phyloP scores from a whole-genome alignment of 2,329 filamentous ascomycete genomes.

The Sodiomyces alkalinus region DNA sequence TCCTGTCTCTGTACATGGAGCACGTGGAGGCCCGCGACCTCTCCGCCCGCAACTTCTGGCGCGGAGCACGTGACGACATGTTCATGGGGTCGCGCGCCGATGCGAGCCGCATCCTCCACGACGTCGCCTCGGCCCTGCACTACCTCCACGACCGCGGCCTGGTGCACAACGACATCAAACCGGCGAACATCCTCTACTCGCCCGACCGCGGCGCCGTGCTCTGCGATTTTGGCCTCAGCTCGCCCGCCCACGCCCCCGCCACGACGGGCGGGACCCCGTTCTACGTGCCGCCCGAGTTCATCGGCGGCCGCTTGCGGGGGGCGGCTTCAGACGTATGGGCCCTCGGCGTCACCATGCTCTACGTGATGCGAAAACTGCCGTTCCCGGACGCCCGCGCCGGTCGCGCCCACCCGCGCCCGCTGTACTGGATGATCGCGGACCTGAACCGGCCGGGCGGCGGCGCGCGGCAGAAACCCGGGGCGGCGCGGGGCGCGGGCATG shows the following conservation, averaged over 20 bases:
- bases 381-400: slow-evolving; percentile 37
- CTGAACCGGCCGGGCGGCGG: slow-evolving; percentile 25
- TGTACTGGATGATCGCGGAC: slow-evolving; percentile 45
- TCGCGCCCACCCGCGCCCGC: slow-evolving; percentile 29
- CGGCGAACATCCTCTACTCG: slow-evolving; percentile 45
- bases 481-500: slow-evolving; percentile 1
- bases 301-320: slow-evolving; percentile 36
- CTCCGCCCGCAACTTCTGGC: slow-evolving; percentile 32
- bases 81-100: slow-evolving; percentile 35
- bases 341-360: slow-evolving; percentile 44
- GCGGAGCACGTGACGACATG: slow-evolving; percentile 26
- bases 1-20: slow-evolving; percentile 46
- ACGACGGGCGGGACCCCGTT: slow-evolving; percentile 43
- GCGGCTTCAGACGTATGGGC: slow-evolving; percentile 44
- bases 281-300: slow-evolving; percentile 47
- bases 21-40: slow-evolving; percentile 42
- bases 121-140: slow-evolving; percentile 37
- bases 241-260: slow-evolving; percentile 26
- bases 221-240: slow-evolving; percentile 45
- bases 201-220: slow-evolving; percentile 41
- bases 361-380: slow-evolving; percentile 37
- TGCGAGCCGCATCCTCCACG: slow-evolving; percentile 34
- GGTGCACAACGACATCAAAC: slow-evolving; percentile 49
- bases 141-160: slow-evolving; percentile 38
- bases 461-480: neutral